Evolutionary conservation across 2,329 filamentous ascomycete species (phyloP).

Genomic region (Hypoxylon sp.): DNA sequence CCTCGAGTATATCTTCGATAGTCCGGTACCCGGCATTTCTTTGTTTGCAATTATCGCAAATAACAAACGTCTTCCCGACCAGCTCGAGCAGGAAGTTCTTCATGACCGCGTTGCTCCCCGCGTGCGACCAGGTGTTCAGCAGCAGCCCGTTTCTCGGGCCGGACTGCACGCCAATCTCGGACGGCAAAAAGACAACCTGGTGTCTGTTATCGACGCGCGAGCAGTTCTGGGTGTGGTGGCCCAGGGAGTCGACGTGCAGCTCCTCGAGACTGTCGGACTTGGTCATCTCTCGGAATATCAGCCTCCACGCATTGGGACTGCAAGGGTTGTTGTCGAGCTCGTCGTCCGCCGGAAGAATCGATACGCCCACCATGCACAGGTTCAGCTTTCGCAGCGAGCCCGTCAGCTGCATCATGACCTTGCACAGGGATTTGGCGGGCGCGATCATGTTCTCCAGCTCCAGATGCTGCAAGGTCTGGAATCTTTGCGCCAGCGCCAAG

Average conservation of each 20-base stretch:
- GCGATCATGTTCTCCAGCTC: conserved; percentile 39
- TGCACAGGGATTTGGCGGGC: conserved; percentile 14
- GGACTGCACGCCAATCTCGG: conserved; percentile 30
- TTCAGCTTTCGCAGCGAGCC: conserved; percentile 29
- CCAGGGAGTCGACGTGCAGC: conserved; percentile 23
- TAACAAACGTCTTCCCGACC: conserved; percentile 35
- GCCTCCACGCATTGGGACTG: conserved; percentile 37
- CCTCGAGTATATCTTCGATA: conserved; percentile 32
- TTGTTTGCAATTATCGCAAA: conserved; percentile 34
- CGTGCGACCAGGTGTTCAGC: conserved; percentile 31
- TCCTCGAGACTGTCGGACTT: conserved; percentile 22
- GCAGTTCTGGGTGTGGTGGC: conserved; percentile 33
- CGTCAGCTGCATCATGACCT: conserved; percentile 26
- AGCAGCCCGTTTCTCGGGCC: conserved; percentile 26
- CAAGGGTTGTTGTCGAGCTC: conserved; percentile 36
- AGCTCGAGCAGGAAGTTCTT: conserved; percentile 35
- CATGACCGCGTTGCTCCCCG: conserved; percentile 19
- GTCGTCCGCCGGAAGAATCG: conserved; percentile 23
- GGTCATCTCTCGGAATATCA: conserved; percentile 33
- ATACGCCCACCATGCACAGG: conserved; percentile 30
- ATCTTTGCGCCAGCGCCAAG: conserved; percentile 11
- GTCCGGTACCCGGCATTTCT: conserved; percentile 33
- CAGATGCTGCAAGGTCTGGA: conserved; percentile 29
- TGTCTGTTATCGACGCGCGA: conserved; percentile 29
- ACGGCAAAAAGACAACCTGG: conserved; percentile 37